Percentiles rank a stretch among this genome's conserved stretches.
These are phyloP conservation scores for Eutypa lata DNA, from an alignment of 2,329 filamentous ascomycete species.

Conservation along the genomic window DNA sequence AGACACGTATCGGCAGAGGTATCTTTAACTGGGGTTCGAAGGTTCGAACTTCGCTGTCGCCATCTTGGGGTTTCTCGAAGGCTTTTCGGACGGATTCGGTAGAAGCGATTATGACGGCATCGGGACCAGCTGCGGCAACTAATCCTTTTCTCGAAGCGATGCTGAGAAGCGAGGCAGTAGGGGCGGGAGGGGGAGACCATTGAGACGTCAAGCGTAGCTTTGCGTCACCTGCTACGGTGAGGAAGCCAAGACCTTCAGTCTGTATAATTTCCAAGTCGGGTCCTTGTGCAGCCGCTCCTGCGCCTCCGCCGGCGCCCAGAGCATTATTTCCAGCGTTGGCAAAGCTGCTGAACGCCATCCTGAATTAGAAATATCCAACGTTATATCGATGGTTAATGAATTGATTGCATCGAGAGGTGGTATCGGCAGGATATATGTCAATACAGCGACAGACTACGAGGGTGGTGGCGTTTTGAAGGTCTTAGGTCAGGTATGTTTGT, in stretches of 20 bases:
- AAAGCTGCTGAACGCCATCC: conserved; percentile 16
- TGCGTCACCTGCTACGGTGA: conserved; percentile 72
- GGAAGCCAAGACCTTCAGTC: conserved; percentile 84
- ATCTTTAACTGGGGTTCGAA: conserved; percentile 75
- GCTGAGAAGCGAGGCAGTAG: conserved; percentile 78
- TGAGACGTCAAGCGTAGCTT: conserved; percentile 77
- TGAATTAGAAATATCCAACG: neutral
- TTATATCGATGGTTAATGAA: neutral
- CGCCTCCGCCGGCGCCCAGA: conserved; percentile 18
- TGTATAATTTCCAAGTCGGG: conserved; percentile 73
- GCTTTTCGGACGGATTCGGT: conserved; percentile 76
- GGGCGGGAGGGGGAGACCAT: conserved; percentile 74
- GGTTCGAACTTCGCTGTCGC: conserved; percentile 61
- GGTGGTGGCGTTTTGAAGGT: neutral
- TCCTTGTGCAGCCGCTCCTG: conserved; percentile 43
- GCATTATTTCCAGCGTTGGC: conserved; percentile 21
- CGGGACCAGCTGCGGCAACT: conserved; percentile 82
- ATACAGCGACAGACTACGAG: neutral
- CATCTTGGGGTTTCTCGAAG: conserved; percentile 59
- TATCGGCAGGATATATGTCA: neutral
- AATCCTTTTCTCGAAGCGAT: conserved; percentile 78
- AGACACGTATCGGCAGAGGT: conserved; percentile 70
- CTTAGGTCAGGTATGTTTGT: too few relatives aligned
- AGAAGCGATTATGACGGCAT: conserved; percentile 70
- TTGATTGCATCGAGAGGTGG: neutral